These are phyloP conservation scores for Leccinum pachyderme DNA, from an alignment of 1,284 basidiomycete species.

Conservation along the genomic window DNA sequence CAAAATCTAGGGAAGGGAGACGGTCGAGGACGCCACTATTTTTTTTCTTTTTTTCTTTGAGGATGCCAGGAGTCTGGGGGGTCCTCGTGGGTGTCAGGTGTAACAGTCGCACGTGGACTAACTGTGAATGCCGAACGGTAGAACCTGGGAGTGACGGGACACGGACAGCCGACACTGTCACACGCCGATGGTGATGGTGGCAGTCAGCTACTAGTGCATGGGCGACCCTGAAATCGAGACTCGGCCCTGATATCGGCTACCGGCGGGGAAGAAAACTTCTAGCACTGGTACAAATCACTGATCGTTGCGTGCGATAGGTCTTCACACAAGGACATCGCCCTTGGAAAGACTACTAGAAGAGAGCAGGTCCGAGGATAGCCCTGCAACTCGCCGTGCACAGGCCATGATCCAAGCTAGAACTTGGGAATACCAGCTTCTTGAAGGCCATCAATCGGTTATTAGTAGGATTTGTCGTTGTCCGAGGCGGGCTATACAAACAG, in stretches of 20 bases:
- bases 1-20: slow-evolving; percentile 9
- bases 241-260: background rate
- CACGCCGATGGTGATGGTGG: background rate
- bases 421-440: background rate
- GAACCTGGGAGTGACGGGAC: background rate
- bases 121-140: background rate
- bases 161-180: background rate
- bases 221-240: background rate
- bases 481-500: slow-evolving; percentile 11
- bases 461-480: background rate
- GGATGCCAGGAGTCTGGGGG: background rate
- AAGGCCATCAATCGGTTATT: background rate
- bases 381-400: slow-evolving; percentile 12
- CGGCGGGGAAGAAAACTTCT: background rate
- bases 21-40: background rate
- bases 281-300: background rate
- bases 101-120: background rate
- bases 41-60: background rate
- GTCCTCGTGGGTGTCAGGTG: slow-evolving; percentile 20
- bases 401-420: slow-evolving; percentile 15
- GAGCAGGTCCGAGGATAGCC: background rate
- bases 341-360: background rate
- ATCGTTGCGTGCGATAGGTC: background rate
- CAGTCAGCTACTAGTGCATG: background rate
- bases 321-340: background rate